Percentiles rank a stretch among this genome's conserved stretches.
Conservation (phyloP, 768 basidiomycete species). For the Gymnopilus dilepis region DNA sequence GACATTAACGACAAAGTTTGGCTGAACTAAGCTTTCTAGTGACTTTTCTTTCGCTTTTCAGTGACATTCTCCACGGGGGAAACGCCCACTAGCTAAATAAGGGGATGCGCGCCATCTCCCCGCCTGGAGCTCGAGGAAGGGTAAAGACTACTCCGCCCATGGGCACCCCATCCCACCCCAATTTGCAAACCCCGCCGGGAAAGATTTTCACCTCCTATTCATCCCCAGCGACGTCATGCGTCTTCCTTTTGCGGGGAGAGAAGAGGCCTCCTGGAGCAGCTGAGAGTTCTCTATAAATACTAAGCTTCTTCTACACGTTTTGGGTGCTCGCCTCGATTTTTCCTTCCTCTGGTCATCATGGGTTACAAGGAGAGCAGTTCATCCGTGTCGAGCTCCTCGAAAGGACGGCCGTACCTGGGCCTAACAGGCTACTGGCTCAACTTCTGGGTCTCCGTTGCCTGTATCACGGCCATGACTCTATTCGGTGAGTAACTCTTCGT, state of each 20-base stretch:
- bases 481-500: slow-evolving; percentile 40
- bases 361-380: neutral
- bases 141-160: neutral
- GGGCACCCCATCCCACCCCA: neutral
- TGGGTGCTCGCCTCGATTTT: neutral
- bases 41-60: too few relatives aligned
- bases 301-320: neutral
- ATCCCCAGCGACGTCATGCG: slow-evolving; percentile 3
- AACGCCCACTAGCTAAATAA: neutral
- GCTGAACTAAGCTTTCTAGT: too few relatives aligned
- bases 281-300: slow-evolving; percentile 1
- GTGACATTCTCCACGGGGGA: neutral
- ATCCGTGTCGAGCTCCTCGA: neutral
- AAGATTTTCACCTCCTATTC: neutral
- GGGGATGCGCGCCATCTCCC: neutral
- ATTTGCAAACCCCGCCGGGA: neutral
- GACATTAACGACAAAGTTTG: too few relatives aligned
- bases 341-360: slow-evolving; percentile 1
- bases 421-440: slow-evolving; percentile 50
- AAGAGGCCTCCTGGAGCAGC: neutral
- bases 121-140: neutral
- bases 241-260: neutral
- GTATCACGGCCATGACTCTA: slow-evolving; percentile 56
- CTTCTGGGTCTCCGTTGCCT: slow-evolving; percentile 53
- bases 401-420: slow-evolving; percentile 43